These are phyloP conservation scores for Hymenoscyphus fraxineus DNA, from an alignment of 2,329 filamentous ascomycete species.

Conservation along the genomic window DNA sequence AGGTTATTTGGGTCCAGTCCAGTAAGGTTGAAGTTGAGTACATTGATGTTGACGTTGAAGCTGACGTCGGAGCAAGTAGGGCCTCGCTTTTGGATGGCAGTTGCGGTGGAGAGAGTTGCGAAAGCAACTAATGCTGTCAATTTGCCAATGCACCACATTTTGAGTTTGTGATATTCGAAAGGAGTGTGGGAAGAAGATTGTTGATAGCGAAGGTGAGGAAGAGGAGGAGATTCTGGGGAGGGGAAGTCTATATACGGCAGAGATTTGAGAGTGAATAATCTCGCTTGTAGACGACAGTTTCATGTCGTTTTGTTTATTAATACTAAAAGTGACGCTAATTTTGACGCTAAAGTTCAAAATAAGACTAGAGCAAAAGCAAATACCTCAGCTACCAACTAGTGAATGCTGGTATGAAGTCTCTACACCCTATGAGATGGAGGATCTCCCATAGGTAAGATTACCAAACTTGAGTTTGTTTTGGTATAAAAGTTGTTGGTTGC, in stretches of 20 bases:
- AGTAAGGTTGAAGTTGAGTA: background rate
- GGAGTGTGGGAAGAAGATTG: background rate
- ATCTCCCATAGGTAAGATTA: too few species aligned
- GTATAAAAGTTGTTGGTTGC: too few species aligned
- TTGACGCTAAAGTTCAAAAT: too few species aligned
- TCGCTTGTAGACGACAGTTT: background rate
- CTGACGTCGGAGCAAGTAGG: background rate
- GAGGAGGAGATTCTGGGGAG: background rate
- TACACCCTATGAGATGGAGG: too few species aligned
- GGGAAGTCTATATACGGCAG: background rate
- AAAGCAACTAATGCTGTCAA: background rate
- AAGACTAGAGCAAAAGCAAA: too few species aligned
- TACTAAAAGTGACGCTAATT: too few species aligned
- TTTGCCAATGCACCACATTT: background rate
- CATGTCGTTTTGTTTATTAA: too few species aligned
- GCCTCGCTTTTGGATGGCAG: background rate
- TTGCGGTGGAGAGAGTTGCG: background rate
- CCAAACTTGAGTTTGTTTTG: too few species aligned
- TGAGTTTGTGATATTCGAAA: background rate
- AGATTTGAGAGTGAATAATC: background rate
- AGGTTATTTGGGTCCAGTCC: background rate
- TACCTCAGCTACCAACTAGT: too few species aligned
- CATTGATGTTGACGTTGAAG: background rate
- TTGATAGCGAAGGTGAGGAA: background rate
- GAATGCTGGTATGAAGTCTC: too few species aligned